Conservation (phyloP, 192 early-diverging fungal genomes). For the Jimgerdemannia lactiflua region DNA sequence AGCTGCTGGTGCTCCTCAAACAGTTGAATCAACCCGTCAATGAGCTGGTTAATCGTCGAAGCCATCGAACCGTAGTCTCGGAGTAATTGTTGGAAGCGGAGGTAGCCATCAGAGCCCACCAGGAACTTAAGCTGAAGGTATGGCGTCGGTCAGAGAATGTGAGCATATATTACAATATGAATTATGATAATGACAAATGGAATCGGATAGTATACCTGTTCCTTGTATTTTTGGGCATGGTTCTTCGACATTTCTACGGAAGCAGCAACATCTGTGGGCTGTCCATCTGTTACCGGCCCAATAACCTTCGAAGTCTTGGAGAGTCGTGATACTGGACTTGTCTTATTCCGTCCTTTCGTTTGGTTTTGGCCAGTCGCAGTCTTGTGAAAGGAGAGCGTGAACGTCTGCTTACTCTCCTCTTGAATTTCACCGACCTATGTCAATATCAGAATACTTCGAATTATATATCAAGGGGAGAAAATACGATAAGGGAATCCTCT, state of each 20-base stretch:
- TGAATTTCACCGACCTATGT: neutral
- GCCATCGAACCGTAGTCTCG: conserved; percentile 3
- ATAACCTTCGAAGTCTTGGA: neutral
- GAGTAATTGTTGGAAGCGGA: conserved; percentile 1
- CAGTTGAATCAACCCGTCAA: conserved; percentile 5
- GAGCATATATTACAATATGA: neutral
- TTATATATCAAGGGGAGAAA: neutral
- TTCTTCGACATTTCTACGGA: no score
- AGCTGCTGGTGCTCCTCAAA: conserved; percentile 9
- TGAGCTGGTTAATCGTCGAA: conserved; percentile 6
- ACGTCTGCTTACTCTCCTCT: neutral
- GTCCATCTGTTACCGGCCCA: no score
- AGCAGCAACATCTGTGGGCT: no score
- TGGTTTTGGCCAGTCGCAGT: neutral
- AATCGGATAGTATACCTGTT: neutral
- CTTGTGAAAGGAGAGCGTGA: neutral
- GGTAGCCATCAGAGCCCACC: neutral
- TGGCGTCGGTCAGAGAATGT: neutral
- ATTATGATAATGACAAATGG: neutral
- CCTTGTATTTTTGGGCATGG: no score
- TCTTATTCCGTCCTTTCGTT: neutral
- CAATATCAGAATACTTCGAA: neutral
- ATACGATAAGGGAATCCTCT: neutral
- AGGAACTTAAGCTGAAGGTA: neutral
- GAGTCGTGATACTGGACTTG: neutral